These are phyloP conservation scores for Podaxis pistillaris DNA, from an alignment of 768 basidiomycete species.

Conservation along the genomic window DNA sequence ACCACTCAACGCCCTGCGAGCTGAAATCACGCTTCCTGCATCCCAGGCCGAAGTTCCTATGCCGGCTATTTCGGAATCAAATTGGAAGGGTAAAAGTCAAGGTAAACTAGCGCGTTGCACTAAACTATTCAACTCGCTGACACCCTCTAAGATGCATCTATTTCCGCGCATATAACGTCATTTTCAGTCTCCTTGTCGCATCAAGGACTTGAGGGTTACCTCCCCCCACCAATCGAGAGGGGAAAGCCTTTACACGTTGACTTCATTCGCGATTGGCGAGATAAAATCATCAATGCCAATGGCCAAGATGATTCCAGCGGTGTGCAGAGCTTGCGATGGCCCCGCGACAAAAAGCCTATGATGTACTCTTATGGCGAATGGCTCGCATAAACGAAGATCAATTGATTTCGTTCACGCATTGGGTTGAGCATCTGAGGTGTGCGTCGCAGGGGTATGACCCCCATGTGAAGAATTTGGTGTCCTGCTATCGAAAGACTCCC, in stretches of 20 bases:
- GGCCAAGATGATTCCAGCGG: neutral
- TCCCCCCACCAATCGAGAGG: neutral
- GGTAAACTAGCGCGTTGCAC: slow-evolving; percentile 24
- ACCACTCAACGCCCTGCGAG: slow-evolving; percentile 30
- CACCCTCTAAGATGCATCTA: neutral
- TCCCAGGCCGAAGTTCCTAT: slow-evolving; percentile 22
- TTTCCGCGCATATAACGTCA: slow-evolving; percentile 4
- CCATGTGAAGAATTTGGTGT: slow-evolving; percentile 64
- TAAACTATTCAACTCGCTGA: slow-evolving; percentile 3
- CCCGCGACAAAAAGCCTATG: neutral
- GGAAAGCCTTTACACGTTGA: neutral
- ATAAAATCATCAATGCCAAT: neutral
- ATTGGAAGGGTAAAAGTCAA: slow-evolving; percentile 41
- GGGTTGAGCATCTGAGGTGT: slow-evolving; percentile 11
- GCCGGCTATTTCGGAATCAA: slow-evolving; percentile 38
- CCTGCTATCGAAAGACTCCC: slow-evolving; percentile 15
- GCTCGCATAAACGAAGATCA: neutral
- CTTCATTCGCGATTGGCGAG: slow-evolving; percentile 7
- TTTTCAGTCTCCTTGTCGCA: neutral
- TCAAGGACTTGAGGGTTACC: slow-evolving; percentile 13
- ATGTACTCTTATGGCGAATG: neutral
- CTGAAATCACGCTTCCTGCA: slow-evolving; percentile 26
- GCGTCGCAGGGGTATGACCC: slow-evolving; percentile 46
- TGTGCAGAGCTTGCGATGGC: neutral
- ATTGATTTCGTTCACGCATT: neutral